Conservation (phyloP, 169 alveolate genomes). For the Amoebophrya sp. region DNA sequence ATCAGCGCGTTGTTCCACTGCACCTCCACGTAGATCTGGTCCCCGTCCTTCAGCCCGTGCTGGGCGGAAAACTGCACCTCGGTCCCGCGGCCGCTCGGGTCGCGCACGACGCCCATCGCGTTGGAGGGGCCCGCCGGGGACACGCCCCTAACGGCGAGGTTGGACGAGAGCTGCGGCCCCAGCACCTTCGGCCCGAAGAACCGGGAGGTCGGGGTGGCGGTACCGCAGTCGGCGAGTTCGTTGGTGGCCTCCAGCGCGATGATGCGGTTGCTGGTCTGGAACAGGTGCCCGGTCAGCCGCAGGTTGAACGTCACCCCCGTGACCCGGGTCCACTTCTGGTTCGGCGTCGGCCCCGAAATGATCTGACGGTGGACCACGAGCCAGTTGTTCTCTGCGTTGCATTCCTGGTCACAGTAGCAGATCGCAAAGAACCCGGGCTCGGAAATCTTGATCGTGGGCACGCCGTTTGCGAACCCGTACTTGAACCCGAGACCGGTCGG, state of each 20-base stretch:
- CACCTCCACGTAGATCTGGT: neutral
- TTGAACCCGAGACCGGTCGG: neutral
- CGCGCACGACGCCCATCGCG: neutral
- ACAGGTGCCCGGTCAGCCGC: neutral
- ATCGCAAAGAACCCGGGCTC: constrained; percentile 19
- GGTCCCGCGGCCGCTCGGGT: neutral
- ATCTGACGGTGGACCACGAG: neutral
- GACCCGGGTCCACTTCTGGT: neutral
- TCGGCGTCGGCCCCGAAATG: neutral
- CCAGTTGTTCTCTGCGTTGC: neutral
- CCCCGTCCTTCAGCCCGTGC: neutral
- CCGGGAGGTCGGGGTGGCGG: neutral
- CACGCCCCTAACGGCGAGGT: neutral
- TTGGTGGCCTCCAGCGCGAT: constrained; percentile 12
- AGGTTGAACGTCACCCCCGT: neutral
- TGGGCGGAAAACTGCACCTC: neutral
- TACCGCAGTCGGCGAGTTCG: neutral
- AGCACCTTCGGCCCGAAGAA: constrained; percentile 14
- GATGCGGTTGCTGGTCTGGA: neutral
- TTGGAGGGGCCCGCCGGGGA: neutral
- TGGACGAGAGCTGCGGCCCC: neutral
- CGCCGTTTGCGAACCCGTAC: constrained; percentile 18
- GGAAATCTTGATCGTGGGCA: neutral
- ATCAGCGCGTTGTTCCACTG: neutral
- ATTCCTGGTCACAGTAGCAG: neutral